These are phyloP conservation scores for Annulohypoxylon moriforme DNA, from an alignment of 495 filamentous ascomycete species.

Conservation along the genomic window DNA sequence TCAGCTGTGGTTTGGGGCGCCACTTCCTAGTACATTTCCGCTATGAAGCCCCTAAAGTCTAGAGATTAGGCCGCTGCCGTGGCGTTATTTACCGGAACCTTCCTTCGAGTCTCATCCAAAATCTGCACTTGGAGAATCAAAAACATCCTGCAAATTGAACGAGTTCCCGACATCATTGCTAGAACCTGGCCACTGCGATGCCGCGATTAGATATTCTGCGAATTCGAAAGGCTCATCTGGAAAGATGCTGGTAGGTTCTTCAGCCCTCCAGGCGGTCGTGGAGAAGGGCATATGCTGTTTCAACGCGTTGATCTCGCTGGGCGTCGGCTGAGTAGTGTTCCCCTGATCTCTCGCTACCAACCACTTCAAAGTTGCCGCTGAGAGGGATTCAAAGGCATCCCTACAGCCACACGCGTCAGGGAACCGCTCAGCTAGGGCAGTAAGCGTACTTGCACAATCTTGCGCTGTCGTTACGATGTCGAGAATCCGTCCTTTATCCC, in stretches of 20 bases:
- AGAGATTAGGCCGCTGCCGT: neutral
- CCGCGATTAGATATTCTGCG: conserved; percentile 29
- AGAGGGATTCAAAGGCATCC: conserved; percentile 42
- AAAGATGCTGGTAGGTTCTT: conserved; percentile 29
- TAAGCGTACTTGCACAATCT: conserved; percentile 41
- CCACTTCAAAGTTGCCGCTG: conserved; percentile 41
- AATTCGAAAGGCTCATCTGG: conserved; percentile 31
- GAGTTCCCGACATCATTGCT: conserved; percentile 5
- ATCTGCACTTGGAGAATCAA: conserved; percentile 6
- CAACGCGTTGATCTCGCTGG: conserved; percentile 24
- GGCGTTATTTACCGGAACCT: neutral
- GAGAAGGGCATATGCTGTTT: conserved; percentile 27
- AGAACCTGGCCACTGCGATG: conserved; percentile 26
- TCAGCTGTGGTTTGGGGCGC: neutral
- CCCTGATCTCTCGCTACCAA: conserved; percentile 35
- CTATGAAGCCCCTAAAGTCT: neutral
- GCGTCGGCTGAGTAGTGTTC: conserved; percentile 5
- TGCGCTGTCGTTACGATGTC: conserved; percentile 36
- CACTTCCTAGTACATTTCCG: neutral
- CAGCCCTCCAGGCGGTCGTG: conserved; percentile 23
- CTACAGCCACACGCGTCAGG: conserved; percentile 41
- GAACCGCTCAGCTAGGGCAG: conserved; percentile 42
- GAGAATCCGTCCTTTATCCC: conserved; percentile 29
- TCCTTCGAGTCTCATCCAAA: conserved; percentile 11
- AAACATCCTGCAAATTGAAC: conserved; percentile 18